Evolutionary conservation across 176 grass and related monocot genomes (phyloP), one percentile per base, ranked within the genome.

Genomic region (Oryza glaberrima): DNA sequence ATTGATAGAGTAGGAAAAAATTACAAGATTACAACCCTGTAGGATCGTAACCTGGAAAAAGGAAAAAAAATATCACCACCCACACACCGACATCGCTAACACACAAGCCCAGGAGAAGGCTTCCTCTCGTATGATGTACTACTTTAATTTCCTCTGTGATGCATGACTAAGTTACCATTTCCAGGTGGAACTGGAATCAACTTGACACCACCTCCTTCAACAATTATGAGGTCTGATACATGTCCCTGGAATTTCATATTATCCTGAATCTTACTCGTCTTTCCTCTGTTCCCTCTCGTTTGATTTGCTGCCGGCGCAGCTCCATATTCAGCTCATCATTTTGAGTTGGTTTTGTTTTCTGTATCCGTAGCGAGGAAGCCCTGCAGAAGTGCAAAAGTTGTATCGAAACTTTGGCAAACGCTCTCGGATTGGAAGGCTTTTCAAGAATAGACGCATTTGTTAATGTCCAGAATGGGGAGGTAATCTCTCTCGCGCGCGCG

Each of bases 181-280:
- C 34, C 76, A 98, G 95, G 95, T 82, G 95, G 93, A 43, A 98
- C 93, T 85, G 95, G 95, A 69, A 98, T 98, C 67, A 98, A 98
- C 77, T 88, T 95, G 87, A 98, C 95, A 47, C 95, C 95, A 69
- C 95, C 95, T 85, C 96, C 96, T 60, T 28, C 91, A 71, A 83
- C 84, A 77, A 95, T 95, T 28, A 95, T 98, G 67, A 92, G 96
- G 93, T 97, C 32, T 82, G 28, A 23, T 77, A 16, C n/a, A 26
- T 72, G 23, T 77, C 12, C 43, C 2, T 83, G 32, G 7, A 34
- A 17, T 51, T 73, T 38, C 16, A 1, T 38, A 7, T 26, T 20
- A 43, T 13, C 19, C 28, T 30, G 67, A 64, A 58, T 61, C 67
- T 47, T 49, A 22, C 3, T 46, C 45, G 16, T 64, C 9, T 10